A percentile compares a stretch with the other conserved stretches of the same genome.
Evolutionary conservation across 257 asterid species (phyloP).

Genomic region (Echites panduratus): DNA sequence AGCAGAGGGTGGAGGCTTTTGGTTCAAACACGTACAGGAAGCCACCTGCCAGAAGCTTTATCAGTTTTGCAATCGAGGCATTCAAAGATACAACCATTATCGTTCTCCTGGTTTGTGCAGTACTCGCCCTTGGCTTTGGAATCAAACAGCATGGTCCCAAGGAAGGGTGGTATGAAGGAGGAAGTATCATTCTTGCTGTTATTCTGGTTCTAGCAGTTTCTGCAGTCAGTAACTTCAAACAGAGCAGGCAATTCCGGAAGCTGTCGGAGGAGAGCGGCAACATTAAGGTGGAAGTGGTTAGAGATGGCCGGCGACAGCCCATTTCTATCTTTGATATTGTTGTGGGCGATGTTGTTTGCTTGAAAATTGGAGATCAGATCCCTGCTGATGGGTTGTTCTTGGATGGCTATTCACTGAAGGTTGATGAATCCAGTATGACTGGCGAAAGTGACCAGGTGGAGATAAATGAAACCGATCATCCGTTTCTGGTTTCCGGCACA

Average conservation of each 20-base stretch:
- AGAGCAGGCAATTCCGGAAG: conserved; percentile 17
- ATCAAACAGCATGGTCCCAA: conserved; percentile 10
- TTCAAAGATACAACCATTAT: conserved; percentile 16
- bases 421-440: conserved; percentile 20
- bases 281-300: conserved; percentile 17
- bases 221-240: conserved; percentile 19
- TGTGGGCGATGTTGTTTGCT: conserved; percentile 20
- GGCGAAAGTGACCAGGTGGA: conserved; percentile 19
- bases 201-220: conserved; percentile 13
- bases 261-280: conserved; percentile 8
- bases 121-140: conserved; percentile 17
- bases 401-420: conserved; percentile 11
- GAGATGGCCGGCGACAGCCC: conserved; percentile 15
- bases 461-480: not conserved
- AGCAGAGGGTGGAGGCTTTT: conserved; percentile 2
- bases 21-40: conserved; percentile 19
- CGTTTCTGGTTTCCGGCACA: conserved; percentile 21
- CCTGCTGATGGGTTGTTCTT: conserved; percentile 23
- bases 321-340: conserved; percentile 14
- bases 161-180: conserved; percentile 22
- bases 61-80: conserved; percentile 8
- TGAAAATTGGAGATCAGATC: conserved; percentile 21
- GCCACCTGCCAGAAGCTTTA: conserved; percentile 11
- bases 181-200: conserved; percentile 18
- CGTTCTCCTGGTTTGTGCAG: conserved; percentile 12